Evolutionary conservation across 1,284 basidiomycete genomes (phyloP).

Genomic region (Macrocybe sp.): DNA sequence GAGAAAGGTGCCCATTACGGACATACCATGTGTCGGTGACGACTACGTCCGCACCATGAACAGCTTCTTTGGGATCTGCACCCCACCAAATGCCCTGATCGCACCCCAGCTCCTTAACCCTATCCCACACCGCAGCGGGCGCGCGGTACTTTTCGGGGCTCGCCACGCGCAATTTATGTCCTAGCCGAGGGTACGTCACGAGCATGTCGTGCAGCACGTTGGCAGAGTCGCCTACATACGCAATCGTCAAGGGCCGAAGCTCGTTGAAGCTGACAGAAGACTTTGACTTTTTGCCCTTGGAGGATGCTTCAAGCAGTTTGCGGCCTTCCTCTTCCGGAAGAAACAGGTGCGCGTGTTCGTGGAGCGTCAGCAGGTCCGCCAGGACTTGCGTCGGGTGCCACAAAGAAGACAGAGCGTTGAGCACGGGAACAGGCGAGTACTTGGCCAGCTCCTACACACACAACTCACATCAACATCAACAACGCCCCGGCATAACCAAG

Average conservation of each 20-base stretch:
- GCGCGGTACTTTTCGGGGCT: slow-evolving; percentile 75
- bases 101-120: slow-evolving; percentile 66
- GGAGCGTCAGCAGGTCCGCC: slow-evolving; percentile 88
- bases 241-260: slow-evolving; percentile 72
- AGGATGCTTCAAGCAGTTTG: slow-evolving; percentile 4
- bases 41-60: slow-evolving; percentile 87
- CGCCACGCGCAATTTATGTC: slow-evolving; percentile 84
- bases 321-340: slow-evolving; percentile 7
- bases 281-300: slow-evolving; percentile 11
- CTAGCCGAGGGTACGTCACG: slow-evolving; percentile 88
- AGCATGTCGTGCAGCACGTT: slow-evolving; percentile 99
- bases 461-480: background rate
- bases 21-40: slow-evolving; percentile 92
- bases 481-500: no score
- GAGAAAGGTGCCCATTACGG: background rate
- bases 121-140: slow-evolving; percentile 77
- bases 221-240: slow-evolving; percentile 94
- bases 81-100: slow-evolving; percentile 74
- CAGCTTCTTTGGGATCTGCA: slow-evolving; percentile 79
- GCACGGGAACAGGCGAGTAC: slow-evolving; percentile 87
- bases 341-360: slow-evolving; percentile 68
- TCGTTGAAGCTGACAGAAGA: slow-evolving; percentile 24
- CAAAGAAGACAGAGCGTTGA: slow-evolving; percentile 92
- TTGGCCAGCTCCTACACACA: slow-evolving; percentile 72
- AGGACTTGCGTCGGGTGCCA: slow-evolving; percentile 98